Evolutionary conservation across 371 early-diverging fungal genomes (phyloP).

Genomic region (Mucor saturninus): DNA sequence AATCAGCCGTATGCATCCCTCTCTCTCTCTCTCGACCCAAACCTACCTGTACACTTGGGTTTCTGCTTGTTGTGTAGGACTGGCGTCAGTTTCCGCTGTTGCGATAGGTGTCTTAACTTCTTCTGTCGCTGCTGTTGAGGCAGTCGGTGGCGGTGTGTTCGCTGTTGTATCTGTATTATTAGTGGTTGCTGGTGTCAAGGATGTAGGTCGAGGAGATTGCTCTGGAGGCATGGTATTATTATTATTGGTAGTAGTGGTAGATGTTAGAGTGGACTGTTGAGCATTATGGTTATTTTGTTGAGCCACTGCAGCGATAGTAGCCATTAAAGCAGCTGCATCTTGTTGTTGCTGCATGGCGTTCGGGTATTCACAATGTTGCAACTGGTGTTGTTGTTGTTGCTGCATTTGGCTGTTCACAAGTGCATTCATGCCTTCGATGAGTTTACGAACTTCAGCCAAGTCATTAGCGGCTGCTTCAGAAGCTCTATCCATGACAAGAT

Average conservation of each 20-base stretch:
- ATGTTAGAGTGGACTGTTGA: not conserved
- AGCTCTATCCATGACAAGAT: slow-evolving; percentile 45
- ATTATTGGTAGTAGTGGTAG: not conserved
- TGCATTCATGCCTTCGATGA: slow-evolving; percentile 58
- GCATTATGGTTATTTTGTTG: slow-evolving; percentile 1
- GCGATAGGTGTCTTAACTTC: not conserved
- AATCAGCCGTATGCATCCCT: not conserved
- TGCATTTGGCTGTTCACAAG: slow-evolving; percentile 42
- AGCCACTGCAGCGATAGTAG: slow-evolving; percentile 10
- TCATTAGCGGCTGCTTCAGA: slow-evolving; percentile 57
- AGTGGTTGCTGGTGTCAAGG: not conserved
- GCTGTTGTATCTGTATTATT: slow-evolving; percentile 21
- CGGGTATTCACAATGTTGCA: slow-evolving; percentile 11
- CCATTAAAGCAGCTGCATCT: slow-evolving; percentile 12
- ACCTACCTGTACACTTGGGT: slow-evolving; percentile 19
- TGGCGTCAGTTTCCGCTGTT: slow-evolving; percentile 5
- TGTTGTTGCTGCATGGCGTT: slow-evolving; percentile 1
- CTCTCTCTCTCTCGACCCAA: not conserved
- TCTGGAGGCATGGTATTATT: slow-evolving; percentile 1
- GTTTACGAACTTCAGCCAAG: slow-evolving; percentile 55
- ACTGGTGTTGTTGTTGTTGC: slow-evolving; percentile 43
- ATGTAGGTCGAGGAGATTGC: not conserved
- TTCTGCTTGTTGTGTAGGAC: slow-evolving; percentile 1
- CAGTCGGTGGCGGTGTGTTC: not conserved
- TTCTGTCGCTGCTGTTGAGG: no score